Evolutionary conservation across 768 basidiomycete species (phyloP), one percentile per base, ranked within the genome.

Genomic region (Cystofilobasidium ferigula): DNA sequence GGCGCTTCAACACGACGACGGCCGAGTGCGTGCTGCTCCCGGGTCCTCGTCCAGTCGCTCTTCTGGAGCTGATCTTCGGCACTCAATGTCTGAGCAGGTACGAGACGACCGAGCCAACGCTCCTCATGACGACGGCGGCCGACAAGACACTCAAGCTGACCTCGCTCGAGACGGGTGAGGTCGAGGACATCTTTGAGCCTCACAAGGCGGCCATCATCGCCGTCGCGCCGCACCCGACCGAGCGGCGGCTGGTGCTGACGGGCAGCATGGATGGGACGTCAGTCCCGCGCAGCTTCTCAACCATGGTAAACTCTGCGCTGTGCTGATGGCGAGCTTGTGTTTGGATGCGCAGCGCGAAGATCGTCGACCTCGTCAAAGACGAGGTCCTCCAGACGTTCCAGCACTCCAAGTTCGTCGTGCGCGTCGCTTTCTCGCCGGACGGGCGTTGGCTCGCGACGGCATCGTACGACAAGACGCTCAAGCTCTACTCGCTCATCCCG

Each of bases 121-220:
- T 69, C 32, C 56, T 74, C 48, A 63, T 73, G 13, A 72, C 72
- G 4, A 70, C 72, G 20, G 67, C 72, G 6, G 70, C 73, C n/a
- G 73, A 73, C 67, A 69, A 69, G 34, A 70, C 71, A 0, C 64
- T 74, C 67, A 71, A 70, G 59, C 34, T 73, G 36, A 71, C 69
- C 57, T 68, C 68, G 3, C 26, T 57, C 8, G 48, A 56, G 3
- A 59, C 67, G 1, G 70, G 70, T 61, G 68, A 69, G 22, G 68
- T 57, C 3, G 56, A 63, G 26, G 67, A 70, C 64, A 70, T 72
- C 40, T 59, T 62, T 6, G 64, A 67, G 47, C 54, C 68, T 20
- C 69, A 71, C 22, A 68, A 69, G 3, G 70, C 71, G 0, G 71
- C 71, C 26, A 69, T 69, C 42, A 69, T 74, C 24, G 67, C 62